Conservation (phyloP, 768 basidiomycete genomes). For the Agaricus subrufescens region DNA sequence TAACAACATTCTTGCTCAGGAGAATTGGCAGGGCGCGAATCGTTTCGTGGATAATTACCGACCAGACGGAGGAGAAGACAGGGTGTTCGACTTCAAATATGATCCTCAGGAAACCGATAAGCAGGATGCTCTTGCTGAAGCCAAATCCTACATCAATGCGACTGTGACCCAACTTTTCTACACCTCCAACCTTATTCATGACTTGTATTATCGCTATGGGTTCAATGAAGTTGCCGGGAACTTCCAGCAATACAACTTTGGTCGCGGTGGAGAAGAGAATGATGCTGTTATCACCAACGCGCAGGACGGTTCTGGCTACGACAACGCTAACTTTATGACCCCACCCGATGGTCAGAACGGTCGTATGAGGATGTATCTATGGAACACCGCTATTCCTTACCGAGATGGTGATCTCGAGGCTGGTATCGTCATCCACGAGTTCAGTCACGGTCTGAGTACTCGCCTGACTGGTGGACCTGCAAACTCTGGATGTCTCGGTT, state of each 20-base stretch:
- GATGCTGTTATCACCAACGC: conserved; percentile 95
- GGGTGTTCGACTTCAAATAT: conserved; percentile 73
- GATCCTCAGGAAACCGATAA: conserved; percentile 54
- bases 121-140: conserved; percentile 60
- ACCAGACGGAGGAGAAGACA: conserved; percentile 55
- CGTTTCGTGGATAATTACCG: conserved; percentile 70
- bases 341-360: conserved; percentile 83
- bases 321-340: conserved; percentile 91
- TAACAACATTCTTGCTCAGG: conserved; percentile 91
- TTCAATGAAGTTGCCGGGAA: conserved; percentile 91
- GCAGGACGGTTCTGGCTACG: conserved; percentile 91
- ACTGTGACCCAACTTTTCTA: conserved; percentile 90
- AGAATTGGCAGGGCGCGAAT: conserved; percentile 82
- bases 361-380: conserved; percentile 94
- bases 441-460: conserved; percentile 87
- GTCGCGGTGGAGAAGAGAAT: conserved; percentile 77
- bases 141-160: conserved; percentile 79
- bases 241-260: conserved; percentile 99
- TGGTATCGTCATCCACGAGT: conserved; percentile 93
- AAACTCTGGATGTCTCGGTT: conserved; percentile 91
- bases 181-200: conserved; percentile 76
- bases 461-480: conserved; percentile 91
- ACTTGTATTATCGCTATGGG: conserved; percentile 78
- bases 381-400: conserved; percentile 88
- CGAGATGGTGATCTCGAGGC: conserved; percentile 95